Base-by-base conservation (phyloP, 495 filamentous ascomycete species). In the Ramalina peruviana region DNA sequence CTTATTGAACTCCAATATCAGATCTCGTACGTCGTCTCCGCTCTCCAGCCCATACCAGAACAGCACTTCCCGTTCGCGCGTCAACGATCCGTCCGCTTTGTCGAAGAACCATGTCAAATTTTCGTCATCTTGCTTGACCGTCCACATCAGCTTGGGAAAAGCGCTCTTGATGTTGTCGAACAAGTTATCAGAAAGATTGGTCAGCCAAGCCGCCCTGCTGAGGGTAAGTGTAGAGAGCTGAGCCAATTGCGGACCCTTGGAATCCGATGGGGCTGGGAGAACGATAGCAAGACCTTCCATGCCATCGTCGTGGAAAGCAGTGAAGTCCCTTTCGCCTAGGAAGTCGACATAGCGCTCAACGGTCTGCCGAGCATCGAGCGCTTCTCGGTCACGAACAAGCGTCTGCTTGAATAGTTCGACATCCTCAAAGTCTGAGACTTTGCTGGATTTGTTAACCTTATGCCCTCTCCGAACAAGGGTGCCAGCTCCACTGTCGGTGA, bases 71-170 rank as follows among this genome's bases (percentile, higher is more conserved):
- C 86, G 87, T 46, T 86, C 78, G 30, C 80, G 76, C 41, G 83
- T 85, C 51, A 96, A 71, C 65, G 85, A 94, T 43, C 93, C 93
- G 52, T 94, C 86, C 9, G 92, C 84, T 72, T 95, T 95, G 68
- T 94, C 90, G 54, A 93, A 95, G 72, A 97, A 97, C 92, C 92
- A 98, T 25, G 85, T 88, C 58, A 98, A 72, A 64, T 97, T 97
- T 74, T 97, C 93, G 54, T 98, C 92, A 53, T 92, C 86, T 58
- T 88, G 83, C 69, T 86, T 88, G 39, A 96, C 92, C n/a, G 88
- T 94, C 90, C 92, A 98, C 33, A 89, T 81, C 48, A 97, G 76
- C 68, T 82, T 88, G 53, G 86, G 80, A 62, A 86, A 85, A 59
- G 96, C 89, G 67, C 90, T 93, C 71, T 88, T 87, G 60, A 98